Conservation (phyloP, 768 basidiomycete genomes). For the Russula olivacea region DNA sequence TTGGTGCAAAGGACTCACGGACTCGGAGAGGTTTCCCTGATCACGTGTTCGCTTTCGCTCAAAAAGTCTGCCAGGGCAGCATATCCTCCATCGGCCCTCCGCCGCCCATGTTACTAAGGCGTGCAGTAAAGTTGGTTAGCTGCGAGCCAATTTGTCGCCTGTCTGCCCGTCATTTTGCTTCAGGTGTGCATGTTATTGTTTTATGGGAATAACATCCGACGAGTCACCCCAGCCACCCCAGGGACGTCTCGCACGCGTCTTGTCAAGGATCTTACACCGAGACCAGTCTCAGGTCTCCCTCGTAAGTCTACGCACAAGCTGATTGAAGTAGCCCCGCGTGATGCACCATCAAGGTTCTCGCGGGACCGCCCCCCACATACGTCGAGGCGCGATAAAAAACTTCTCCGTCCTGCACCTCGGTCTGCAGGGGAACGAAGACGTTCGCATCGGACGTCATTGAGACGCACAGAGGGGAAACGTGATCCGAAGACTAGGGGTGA, state of each 20-base stretch:
- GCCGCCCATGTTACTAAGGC: background rate
- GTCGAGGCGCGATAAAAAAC: background rate
- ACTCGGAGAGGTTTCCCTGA: too few relatives aligned
- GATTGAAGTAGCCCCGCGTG: slow-evolving; percentile 20
- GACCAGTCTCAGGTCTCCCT: background rate
- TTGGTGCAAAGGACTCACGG: too few relatives aligned
- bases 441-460: background rate
- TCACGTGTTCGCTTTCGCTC: too few relatives aligned
- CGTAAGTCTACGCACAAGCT: slow-evolving; percentile 15
- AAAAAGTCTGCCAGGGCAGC: background rate
- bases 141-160: background rate
- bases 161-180: slow-evolving; percentile 10
- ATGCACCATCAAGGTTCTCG: slow-evolving; percentile 2
- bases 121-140: background rate
- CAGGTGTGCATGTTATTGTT: slow-evolving; percentile 3
- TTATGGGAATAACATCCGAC: background rate
- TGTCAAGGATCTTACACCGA: slow-evolving; percentile 22
- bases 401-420: background rate
- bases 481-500: background rate
- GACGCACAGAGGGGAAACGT: background rate
- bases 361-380: slow-evolving; percentile 10
- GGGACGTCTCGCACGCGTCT: slow-evolving; percentile 23
- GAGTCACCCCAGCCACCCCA: slow-evolving; percentile 35
- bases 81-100: background rate
- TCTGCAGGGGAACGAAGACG: background rate